A percentile compares a stretch with the other conserved stretches of the same genome.
Evolutionary conservation across 2,329 filamentous ascomycete genomes (phyloP).

Genomic region (Gaeumannomyces tritici): DNA sequence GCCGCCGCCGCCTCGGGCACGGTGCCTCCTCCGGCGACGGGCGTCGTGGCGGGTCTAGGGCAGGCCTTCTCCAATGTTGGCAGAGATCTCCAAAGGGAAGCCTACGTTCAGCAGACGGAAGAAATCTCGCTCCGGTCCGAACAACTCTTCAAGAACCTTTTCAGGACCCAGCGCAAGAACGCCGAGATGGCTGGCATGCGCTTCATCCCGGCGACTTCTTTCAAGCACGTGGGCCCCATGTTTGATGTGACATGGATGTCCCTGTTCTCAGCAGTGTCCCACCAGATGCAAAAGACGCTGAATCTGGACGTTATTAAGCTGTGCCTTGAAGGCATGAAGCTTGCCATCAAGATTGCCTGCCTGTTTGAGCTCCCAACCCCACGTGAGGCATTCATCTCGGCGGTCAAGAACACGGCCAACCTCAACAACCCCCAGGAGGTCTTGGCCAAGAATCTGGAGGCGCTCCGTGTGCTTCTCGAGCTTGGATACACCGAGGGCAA

Average conservation of each 20-base stretch:
- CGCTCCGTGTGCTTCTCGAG: conserved; percentile 82
- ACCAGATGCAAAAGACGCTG: conserved; percentile 85
- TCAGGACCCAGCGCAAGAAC: conserved; percentile 79
- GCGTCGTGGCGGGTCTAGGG: conserved; percentile 73
- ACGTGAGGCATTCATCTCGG: conserved; percentile 87
- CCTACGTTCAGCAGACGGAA: conserved; percentile 89
- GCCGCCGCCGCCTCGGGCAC: conserved; percentile 73
- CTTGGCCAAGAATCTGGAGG: conserved; percentile 92
- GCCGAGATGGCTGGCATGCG: conserved; percentile 57
- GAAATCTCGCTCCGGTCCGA: conserved; percentile 68
- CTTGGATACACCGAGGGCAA: conserved; percentile 91
- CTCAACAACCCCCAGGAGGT: conserved; percentile 94
- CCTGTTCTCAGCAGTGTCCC: conserved; percentile 88
- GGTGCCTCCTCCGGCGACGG: conserved; percentile 47
- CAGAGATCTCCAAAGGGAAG: conserved; percentile 83
- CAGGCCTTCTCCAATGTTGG: conserved; percentile 88
- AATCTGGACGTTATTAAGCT: conserved; percentile 87
- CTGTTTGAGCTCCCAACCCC: conserved; percentile 90
- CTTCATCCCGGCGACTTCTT: conserved; percentile 90
- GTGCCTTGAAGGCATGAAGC: conserved; percentile 90
- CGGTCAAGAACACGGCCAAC: conserved; percentile 87
- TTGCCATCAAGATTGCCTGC: conserved; percentile 88
- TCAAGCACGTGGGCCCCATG: conserved; percentile 94
- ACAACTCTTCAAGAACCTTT: conserved; percentile 87
- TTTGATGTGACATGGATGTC: conserved; percentile 99